Conservation (phyloP, 495 filamentous ascomycete genomes). For the Xylaria flabelliformis region DNA sequence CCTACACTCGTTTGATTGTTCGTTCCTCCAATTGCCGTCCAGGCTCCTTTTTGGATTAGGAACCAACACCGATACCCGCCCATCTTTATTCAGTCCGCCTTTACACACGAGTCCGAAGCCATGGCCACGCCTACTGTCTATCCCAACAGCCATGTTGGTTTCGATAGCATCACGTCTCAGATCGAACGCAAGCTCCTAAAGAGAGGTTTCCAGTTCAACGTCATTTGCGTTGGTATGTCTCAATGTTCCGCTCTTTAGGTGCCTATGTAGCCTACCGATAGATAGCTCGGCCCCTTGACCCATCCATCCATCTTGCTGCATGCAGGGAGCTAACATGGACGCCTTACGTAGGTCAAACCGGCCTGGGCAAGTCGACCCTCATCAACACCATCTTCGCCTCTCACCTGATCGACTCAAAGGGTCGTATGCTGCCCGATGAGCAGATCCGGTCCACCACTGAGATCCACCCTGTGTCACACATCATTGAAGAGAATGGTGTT, state of each 20-base stretch:
- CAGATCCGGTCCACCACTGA: conserved; percentile 94
- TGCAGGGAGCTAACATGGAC: conserved; percentile 43
- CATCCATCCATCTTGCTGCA: not conserved
- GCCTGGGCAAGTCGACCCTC: conserved; percentile 96
- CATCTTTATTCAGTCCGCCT: conserved; percentile 36
- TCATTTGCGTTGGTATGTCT: conserved; percentile 97
- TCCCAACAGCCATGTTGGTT: conserved; percentile 97
- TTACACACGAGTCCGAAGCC: conserved; percentile 32
- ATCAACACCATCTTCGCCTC: conserved; percentile 99
- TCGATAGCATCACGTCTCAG: conserved; percentile 98
- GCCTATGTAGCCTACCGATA: not conserved
- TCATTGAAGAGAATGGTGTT: conserved; percentile 99
- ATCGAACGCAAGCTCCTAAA: conserved; percentile 99
- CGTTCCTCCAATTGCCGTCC: conserved; percentile 38
- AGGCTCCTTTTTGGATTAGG: conserved; percentile 55
- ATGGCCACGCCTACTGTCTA: conserved; percentile 69
- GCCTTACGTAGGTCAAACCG: conserved; percentile 84
- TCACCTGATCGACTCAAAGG: conserved; percentile 98
- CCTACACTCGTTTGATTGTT: conserved; percentile 32
- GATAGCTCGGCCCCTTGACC: not conserved
- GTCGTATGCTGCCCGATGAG: conserved; percentile 88
- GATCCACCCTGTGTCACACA: conserved; percentile 96
- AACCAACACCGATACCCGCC: conserved; percentile 36
- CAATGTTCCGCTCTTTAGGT: not conserved
- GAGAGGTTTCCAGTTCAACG: conserved; percentile 99